Conservation (phyloP, 257 asterid genomes). For the Solanum bulbocastanum region DNA sequence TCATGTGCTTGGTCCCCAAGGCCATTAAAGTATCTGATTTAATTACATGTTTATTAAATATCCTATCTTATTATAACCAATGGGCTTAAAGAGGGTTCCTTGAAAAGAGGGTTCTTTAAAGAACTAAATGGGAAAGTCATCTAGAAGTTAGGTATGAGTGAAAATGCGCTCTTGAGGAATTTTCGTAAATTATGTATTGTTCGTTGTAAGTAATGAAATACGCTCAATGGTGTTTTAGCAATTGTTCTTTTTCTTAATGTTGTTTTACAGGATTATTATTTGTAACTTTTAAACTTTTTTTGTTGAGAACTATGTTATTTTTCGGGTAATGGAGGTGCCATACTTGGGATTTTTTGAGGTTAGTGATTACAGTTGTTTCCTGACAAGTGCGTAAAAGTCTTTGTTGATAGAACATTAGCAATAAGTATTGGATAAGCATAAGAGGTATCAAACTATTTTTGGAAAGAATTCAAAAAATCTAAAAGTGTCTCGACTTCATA, state of each 20-base stretch:
- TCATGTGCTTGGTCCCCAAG: constrained; percentile 10
- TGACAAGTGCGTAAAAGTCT: neutral
- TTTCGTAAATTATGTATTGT: neutral
- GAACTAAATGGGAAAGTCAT: constrained; percentile 11
- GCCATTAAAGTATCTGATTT: neutral
- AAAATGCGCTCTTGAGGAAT: neutral
- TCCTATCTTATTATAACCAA: constrained; percentile 5
- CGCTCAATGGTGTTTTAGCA: neutral
- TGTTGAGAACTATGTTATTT: neutral
- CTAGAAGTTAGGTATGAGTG: neutral
- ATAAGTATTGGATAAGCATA: neutral
- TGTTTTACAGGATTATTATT: neutral
- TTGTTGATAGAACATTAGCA: neutral
- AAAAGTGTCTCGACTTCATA: neutral
- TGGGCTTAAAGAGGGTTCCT: constrained; percentile 6
- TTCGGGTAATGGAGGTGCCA: neutral
- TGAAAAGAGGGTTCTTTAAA: neutral
- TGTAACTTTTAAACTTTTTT: neutral
- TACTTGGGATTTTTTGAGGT: neutral
- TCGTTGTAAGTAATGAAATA: neutral
- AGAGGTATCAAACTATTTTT: neutral
- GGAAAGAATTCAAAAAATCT: neutral
- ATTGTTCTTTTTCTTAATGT: neutral
- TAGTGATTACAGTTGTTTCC: neutral
- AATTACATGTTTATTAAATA: constrained; percentile 27